A percentile compares a stretch with the other conserved stretches of the same genome.
Conservation (phyloP, 2,329 filamentous ascomycete species). For the Fusarium continuum region DNA sequence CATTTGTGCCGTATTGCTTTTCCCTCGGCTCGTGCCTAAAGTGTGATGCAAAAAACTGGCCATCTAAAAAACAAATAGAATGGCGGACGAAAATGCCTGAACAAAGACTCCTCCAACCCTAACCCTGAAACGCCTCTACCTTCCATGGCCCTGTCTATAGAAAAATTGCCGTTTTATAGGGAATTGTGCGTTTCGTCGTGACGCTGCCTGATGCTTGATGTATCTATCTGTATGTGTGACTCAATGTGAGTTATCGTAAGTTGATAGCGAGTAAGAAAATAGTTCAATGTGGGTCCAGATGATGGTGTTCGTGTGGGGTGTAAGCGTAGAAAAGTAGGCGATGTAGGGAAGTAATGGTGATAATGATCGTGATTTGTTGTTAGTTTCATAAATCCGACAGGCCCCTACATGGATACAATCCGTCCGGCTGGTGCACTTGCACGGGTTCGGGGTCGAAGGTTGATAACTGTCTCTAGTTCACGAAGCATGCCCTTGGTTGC, state of each 20-base stretch:
- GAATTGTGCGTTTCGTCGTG: constrained; percentile 36
- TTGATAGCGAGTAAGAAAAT: constrained; percentile 16
- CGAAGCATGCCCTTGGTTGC: constrained; percentile 89
- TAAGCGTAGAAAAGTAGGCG: constrained; percentile 1
- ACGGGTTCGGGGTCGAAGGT: constrained; percentile 56
- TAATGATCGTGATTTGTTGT: constrained; percentile 13
- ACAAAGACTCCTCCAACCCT: background rate
- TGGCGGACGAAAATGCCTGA: constrained; percentile 1
- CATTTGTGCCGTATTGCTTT: background rate
- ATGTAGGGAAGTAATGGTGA: constrained; percentile 4
- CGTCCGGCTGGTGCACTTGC: constrained; percentile 51
- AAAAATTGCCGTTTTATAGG: constrained; percentile 19
- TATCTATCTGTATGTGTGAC: constrained; percentile 25
- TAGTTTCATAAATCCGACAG: constrained; percentile 5
- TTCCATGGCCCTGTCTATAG: constrained; percentile 28
- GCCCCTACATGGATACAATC: constrained; percentile 55
- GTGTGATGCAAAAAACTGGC: background rate
- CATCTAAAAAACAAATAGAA: background rate
- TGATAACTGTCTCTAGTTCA: constrained; percentile 91
- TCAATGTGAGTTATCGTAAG: constrained; percentile 22
- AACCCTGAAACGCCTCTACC: constrained; percentile 22
- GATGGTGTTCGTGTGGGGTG: background rate
- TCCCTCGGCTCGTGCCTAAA: background rate
- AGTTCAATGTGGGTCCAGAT: constrained; percentile 10
- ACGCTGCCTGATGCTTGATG: constrained; percentile 25